These are phyloP conservation scores for Neobulgaria alba DNA, from an alignment of 2,329 filamentous ascomycete species.

Conservation along the genomic window DNA sequence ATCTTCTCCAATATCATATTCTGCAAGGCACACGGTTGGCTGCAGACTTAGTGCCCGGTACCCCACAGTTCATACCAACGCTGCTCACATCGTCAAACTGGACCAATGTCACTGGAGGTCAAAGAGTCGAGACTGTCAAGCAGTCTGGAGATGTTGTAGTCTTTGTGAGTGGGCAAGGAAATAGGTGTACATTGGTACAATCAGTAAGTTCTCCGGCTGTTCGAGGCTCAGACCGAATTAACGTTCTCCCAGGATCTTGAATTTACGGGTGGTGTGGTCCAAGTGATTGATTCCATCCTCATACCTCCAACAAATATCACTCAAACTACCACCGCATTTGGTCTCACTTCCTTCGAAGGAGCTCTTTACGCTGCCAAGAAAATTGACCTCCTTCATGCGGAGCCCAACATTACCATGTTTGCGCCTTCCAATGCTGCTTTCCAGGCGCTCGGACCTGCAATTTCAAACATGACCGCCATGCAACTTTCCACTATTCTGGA, in stretches of 20 bases:
- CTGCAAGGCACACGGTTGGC: slow-evolving; percentile 26
- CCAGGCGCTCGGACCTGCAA: slow-evolving; percentile 29
- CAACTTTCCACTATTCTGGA: slow-evolving; percentile 27
- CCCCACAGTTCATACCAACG: slow-evolving; percentile 35
- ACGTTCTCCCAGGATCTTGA: slow-evolving; percentile 32
- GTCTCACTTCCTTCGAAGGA: slow-evolving; percentile 31
- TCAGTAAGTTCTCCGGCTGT: slow-evolving; percentile 17
- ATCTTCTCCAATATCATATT: slow-evolving; percentile 30
- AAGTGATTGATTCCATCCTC: slow-evolving; percentile 43
- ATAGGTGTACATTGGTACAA: slow-evolving; percentile 34
- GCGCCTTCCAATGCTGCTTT: slow-evolving; percentile 30
- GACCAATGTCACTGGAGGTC: slow-evolving; percentile 42
- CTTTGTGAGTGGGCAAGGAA: slow-evolving; percentile 34
- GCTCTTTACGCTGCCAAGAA: slow-evolving; percentile 27
- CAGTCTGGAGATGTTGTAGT: slow-evolving; percentile 36
- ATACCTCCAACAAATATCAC: slow-evolving; percentile 37
- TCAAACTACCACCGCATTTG: slow-evolving; percentile 30
- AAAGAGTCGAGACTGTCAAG: slow-evolving; percentile 36
- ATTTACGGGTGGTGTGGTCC: slow-evolving; percentile 42
- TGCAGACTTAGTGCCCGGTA: slow-evolving; percentile 21
- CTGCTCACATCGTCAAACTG: slow-evolving; percentile 35
- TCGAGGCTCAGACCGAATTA: not conserved
- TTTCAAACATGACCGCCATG: slow-evolving; percentile 23
- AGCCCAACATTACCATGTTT: slow-evolving; percentile 43
- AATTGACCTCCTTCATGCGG: slow-evolving; percentile 30